A percentile compares a stretch with the other conserved stretches of the same genome.
phyloP scores from a whole-genome alignment of 2,329 filamentous ascomycete species.

The Fusarium praegraminearum region DNA sequence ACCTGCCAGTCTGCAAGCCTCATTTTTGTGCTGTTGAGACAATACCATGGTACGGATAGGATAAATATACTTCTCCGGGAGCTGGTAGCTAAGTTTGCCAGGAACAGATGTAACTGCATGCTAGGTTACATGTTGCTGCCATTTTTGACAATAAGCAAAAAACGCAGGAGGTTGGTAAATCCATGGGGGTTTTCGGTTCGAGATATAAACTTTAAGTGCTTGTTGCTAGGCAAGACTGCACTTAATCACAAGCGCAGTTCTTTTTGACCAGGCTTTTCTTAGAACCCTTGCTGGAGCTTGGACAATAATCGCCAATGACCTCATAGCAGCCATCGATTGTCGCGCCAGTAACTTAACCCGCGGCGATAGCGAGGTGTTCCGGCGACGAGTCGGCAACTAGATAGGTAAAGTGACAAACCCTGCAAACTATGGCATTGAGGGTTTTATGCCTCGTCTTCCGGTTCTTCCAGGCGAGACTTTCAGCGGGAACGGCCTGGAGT shows the following conservation, averaged over 20 bases:
- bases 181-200: background rate
- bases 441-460: slow-evolving; percentile 37
- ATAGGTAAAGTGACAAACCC: slow-evolving; percentile 28
- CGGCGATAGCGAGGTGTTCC: slow-evolving; percentile 33
- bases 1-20: slow-evolving; percentile 16
- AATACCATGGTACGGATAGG: background rate
- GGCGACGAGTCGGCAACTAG: slow-evolving; percentile 43
- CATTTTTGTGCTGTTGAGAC: background rate
- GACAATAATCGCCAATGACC: slow-evolving; percentile 37
- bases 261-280: slow-evolving; percentile 9
- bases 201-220: background rate
- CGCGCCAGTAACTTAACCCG: slow-evolving; percentile 26
- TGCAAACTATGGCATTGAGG: slow-evolving; percentile 16
- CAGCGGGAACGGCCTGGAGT: slow-evolving; percentile 2
- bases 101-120: slow-evolving; percentile 6
- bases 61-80: background rate
- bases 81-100: slow-evolving; percentile 11
- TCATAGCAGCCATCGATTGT: slow-evolving; percentile 42
- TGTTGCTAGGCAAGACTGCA: slow-evolving; percentile 9
- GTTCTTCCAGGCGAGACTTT: slow-evolving; percentile 27
- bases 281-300: background rate
- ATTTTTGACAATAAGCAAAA: background rate
- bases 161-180: background rate
- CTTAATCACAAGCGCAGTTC: slow-evolving; percentile 3
- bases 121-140: background rate